Conservation (phyloP, 73 alveolate genomes). For the Paramecium octaurelia region DNA sequence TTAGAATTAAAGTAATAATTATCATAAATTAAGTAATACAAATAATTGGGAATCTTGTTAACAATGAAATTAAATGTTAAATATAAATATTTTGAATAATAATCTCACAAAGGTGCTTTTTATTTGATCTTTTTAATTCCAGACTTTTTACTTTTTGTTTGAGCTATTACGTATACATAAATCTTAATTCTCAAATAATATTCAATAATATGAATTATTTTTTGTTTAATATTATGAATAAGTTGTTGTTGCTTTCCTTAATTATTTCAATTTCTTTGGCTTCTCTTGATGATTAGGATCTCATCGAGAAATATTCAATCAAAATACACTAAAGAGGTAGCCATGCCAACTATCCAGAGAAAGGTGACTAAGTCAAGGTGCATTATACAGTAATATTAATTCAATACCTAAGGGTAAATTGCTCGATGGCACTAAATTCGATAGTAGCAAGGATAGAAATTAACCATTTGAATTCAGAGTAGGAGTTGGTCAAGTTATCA, state of each 20-base stretch:
- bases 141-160: no score
- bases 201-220: no score
- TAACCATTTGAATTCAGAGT: slow-evolving; percentile 71
- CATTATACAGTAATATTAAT: slow-evolving; percentile 70
- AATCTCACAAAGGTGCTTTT: neutral
- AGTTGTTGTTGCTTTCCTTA: neutral
- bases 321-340: neutral
- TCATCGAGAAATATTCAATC: neutral
- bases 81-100: no score
- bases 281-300: neutral
- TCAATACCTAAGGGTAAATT: slow-evolving; percentile 60
- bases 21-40: no score
- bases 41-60: no score
- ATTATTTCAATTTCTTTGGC: neutral
- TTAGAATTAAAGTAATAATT: no score
- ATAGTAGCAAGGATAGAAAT: slow-evolving; percentile 83
- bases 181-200: no score
- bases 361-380: slow-evolving; percentile 71
- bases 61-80: no score
- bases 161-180: no score
- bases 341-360: slow-evolving; percentile 52
- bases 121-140: no score
- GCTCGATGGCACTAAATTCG: slow-evolving; percentile 81
- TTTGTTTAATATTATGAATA: slow-evolving; percentile 7
- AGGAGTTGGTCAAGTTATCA: slow-evolving; percentile 79